phyloP scores from a whole-genome alignment of 768 basidiomycete genomes.

The Collybiopsis luxurians region DNA sequence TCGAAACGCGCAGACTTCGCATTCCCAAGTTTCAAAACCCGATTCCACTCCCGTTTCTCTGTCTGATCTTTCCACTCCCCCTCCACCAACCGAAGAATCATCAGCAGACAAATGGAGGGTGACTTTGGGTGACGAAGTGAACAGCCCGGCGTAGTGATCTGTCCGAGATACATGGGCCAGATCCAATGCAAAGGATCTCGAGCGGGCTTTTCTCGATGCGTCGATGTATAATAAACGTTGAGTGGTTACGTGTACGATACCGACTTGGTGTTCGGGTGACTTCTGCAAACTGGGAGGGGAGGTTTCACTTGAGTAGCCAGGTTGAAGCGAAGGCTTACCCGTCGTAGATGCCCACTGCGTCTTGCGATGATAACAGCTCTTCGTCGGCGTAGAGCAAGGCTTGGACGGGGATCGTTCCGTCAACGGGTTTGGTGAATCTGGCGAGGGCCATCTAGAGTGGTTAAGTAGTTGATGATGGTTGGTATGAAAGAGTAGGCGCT shows the following conservation, averaged over 20 bases:
- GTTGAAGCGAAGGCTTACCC: slow-evolving; percentile 62
- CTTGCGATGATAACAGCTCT: slow-evolving; percentile 67
- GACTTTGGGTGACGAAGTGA: slow-evolving; percentile 87
- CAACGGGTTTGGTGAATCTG: slow-evolving; percentile 53
- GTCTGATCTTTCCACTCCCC: slow-evolving; percentile 20
- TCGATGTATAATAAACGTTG: slow-evolving; percentile 87
- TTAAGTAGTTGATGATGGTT: no score
- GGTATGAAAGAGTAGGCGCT: no score
- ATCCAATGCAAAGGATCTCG: slow-evolving; percentile 65
- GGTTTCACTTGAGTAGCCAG: not conserved
- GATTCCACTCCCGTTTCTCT: slow-evolving; percentile 33
- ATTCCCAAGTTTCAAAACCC: slow-evolving; percentile 70
- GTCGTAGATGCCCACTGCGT: slow-evolving; percentile 86
- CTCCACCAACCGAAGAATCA: slow-evolving; percentile 31
- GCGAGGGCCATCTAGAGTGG: slow-evolving; percentile 53
- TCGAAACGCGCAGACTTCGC: slow-evolving; percentile 82
- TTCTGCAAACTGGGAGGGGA: slow-evolving; percentile 65
- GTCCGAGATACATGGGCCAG: slow-evolving; percentile 69
- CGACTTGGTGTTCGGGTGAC: slow-evolving; percentile 73
- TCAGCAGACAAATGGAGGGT: slow-evolving; percentile 62
- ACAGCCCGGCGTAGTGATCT: slow-evolving; percentile 86
- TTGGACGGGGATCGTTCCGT: slow-evolving; percentile 75
- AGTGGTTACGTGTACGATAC: slow-evolving; percentile 69
- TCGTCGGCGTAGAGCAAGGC: slow-evolving; percentile 84
- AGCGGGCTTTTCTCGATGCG: slow-evolving; percentile 33